Conservation (phyloP, 106 monocot genomes). For the Apostasia ramifera region DNA sequence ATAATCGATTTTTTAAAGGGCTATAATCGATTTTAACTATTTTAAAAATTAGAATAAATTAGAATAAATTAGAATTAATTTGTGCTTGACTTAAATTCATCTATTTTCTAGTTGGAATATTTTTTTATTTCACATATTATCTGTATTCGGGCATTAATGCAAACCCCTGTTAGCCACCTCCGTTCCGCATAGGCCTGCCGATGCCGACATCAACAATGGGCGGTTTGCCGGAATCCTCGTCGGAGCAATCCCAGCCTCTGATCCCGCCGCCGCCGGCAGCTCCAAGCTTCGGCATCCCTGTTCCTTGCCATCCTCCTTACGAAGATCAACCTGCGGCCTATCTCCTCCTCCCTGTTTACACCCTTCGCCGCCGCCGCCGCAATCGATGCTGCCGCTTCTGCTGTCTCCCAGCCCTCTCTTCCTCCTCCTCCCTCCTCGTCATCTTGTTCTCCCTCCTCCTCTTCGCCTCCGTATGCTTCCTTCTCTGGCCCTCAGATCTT, state of each 20-base stretch:
- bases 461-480: conserved; percentile 27
- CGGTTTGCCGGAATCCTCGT: too few relatives aligned
- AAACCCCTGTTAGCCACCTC: too few relatives aligned
- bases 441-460: conserved; percentile 10
- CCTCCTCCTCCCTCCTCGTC: conserved; percentile 26
- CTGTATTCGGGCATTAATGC: too few relatives aligned
- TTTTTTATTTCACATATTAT: too few relatives aligned
- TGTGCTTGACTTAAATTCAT: too few relatives aligned
- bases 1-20: too few relatives aligned
- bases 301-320: background rate
- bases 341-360: conserved; percentile 23
- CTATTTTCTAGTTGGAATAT: too few relatives aligned
- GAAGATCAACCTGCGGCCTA: background rate
- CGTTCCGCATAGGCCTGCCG: too few relatives aligned
- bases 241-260: background rate
- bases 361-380: conserved; percentile 9
- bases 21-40: too few relatives aligned
- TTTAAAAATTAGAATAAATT: too few relatives aligned
- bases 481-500: conserved; percentile 70
- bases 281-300: background rate
- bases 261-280: background rate
- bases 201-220: too few relatives aligned
- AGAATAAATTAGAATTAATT: too few relatives aligned
- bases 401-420: conserved; percentile 13
- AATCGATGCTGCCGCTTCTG: conserved; percentile 3